Percentiles rank a stretch among this genome's conserved stretches.
These are phyloP conservation scores for Amorphotheca resinae DNA, from an alignment of 495 filamentous ascomycete genomes.

Conservation along the genomic window DNA sequence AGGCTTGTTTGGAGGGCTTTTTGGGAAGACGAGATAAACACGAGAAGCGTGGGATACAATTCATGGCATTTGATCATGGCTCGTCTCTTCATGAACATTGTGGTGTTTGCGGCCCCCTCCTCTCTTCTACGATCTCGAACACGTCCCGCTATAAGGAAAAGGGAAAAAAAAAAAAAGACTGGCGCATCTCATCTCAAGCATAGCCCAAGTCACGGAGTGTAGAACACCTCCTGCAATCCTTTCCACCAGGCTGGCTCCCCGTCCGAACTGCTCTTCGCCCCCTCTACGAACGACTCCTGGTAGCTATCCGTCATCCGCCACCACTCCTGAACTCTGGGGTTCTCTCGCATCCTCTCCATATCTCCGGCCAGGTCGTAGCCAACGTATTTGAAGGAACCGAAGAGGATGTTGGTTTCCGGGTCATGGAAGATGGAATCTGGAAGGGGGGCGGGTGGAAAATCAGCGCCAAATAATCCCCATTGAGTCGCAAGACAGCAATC, in stretches of 20 bases:
- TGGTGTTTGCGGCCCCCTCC: neutral
- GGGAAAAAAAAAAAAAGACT: no score
- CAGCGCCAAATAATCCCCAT: no score
- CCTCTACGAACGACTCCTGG: conserved; percentile 50
- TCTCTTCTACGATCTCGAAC: neutral
- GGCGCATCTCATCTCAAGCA: no score
- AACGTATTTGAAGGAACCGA: conserved; percentile 63
- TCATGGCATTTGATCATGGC: conserved; percentile 5
- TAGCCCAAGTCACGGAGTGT: conserved; percentile 29
- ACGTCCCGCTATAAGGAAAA: no score
- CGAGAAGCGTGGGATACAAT: neutral
- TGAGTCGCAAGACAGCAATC: no score
- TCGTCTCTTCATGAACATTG: conserved; percentile 7
- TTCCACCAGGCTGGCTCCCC: conserved; percentile 60
- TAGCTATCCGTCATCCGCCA: conserved; percentile 66
- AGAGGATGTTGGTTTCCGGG: conserved; percentile 45
- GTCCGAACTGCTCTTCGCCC: conserved; percentile 48
- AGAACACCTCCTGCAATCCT: conserved; percentile 59
- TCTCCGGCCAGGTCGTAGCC: conserved; percentile 55
- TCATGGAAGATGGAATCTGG: conserved; percentile 64
- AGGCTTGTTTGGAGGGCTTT: conserved; percentile 27
- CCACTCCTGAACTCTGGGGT: conserved; percentile 62
- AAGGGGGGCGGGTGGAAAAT: neutral
- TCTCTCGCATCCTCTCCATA: conserved; percentile 58
- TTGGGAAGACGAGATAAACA: conserved; percentile 26